A percentile compares a stretch with the other conserved stretches of the same genome.
These are phyloP conservation scores for Botrytis byssoidea DNA, from an alignment of 2,329 filamentous ascomycete species.

Conservation along the genomic window DNA sequence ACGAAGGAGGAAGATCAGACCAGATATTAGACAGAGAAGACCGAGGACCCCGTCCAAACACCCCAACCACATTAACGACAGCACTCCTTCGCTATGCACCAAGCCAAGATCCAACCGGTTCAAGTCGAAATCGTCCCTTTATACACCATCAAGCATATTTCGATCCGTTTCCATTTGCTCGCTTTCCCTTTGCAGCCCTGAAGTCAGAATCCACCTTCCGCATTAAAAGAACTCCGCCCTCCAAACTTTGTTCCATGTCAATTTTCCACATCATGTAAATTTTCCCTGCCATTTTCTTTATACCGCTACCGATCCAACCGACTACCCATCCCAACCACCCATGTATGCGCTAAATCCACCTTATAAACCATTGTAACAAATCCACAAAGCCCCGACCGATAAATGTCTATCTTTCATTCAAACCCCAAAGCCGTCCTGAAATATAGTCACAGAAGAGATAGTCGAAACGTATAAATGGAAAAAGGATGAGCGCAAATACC, in stretches of 20 bases:
- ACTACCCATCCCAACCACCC: conserved; percentile 29
- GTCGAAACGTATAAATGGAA: conserved; percentile 36
- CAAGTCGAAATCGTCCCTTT: conserved; percentile 22
- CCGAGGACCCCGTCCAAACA: conserved; percentile 28
- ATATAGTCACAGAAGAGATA: conserved; percentile 37
- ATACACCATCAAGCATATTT: conserved; percentile 25
- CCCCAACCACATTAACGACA: conserved; percentile 22
- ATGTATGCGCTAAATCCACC: conserved; percentile 27
- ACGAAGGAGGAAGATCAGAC: conserved; percentile 16
- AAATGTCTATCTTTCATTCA: conserved; percentile 37
- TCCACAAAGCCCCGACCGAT: conserved; percentile 34
- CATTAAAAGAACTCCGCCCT: conserved; percentile 41
- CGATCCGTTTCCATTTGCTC: conserved; percentile 24
- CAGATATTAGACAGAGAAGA: conserved; percentile 21
- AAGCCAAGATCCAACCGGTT: conserved; percentile 24
- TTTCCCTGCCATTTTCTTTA: conserved; percentile 37
- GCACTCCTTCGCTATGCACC: conserved; percentile 37
- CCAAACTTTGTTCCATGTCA: conserved; percentile 28
- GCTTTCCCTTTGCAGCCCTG: conserved; percentile 25
- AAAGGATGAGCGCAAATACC: conserved; percentile 30
- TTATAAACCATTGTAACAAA: conserved; percentile 34
- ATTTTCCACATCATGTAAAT: conserved; percentile 34
- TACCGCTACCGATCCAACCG: conserved; percentile 30
- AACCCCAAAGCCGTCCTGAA: conserved; percentile 40
- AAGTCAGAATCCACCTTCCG: conserved; percentile 36